Conservation (phyloP, 768 basidiomycete genomes). For the Galerina marginata region DNA sequence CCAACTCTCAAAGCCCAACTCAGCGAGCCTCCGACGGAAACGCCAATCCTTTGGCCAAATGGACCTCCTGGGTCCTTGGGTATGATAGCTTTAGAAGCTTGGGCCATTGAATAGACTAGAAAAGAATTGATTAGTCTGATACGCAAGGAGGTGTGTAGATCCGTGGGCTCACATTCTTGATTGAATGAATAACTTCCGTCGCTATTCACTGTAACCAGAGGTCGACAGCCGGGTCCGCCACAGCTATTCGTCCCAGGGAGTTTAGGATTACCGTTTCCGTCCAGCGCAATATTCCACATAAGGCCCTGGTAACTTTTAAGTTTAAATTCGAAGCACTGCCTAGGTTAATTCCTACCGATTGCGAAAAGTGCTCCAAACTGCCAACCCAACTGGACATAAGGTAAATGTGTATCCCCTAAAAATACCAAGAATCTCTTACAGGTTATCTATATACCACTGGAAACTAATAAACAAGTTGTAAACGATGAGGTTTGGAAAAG, state of each 20-base stretch:
- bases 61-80: conserved; percentile 73
- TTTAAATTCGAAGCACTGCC: conserved; percentile 28
- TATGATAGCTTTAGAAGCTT: conserved; percentile 74
- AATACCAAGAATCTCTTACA: conserved; percentile 31
- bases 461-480: background rate
- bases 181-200: conserved; percentile 69
- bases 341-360: conserved; percentile 44
- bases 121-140: background rate
- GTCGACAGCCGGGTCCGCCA: conserved; percentile 63
- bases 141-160: background rate
- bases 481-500: background rate
- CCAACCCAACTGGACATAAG: conserved; percentile 33
- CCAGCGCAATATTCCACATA: conserved; percentile 80
- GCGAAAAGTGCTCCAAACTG: conserved; percentile 32
- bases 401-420: background rate
- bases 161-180: conserved; percentile 64
- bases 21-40: conserved; percentile 60
- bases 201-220: conserved; percentile 68
- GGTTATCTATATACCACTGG: conserved; percentile 73
- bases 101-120: conserved; percentile 73
- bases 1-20: conserved; percentile 66
- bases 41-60: conserved; percentile 70
- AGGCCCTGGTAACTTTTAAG: conserved; percentile 46
- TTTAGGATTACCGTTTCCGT: conserved; percentile 65
- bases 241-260: conserved; percentile 71